Evolutionary conservation across 306 rosid species (phyloP), one percentile per base, ranked within the genome.

Genomic region (cucumber (Cucumis sativus)): DNA sequence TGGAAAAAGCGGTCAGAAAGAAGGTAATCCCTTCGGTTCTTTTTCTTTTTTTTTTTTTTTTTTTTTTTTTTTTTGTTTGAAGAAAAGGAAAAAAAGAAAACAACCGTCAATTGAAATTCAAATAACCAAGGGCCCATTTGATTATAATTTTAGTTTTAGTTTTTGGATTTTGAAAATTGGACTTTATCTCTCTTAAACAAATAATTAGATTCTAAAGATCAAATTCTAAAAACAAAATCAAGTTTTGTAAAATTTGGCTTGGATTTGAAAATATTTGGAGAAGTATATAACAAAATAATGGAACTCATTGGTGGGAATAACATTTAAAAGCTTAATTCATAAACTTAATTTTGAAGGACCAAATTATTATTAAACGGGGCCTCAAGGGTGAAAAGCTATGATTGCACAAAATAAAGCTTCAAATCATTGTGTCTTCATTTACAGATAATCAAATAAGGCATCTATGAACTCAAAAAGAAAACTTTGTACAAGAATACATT

Each of bases 1-100:
- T 40, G 15, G 37, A 70, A 70, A 70, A 47, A 70, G 76, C 58
- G 10, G 75, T 43, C 56, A 69, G 75, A 69, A 41, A 69, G 56
- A 69, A 69, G 12, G 21, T 39, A 13, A 25, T 12, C 76, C 76
- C 12, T 70, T 6, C 6, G 11, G 45, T 45, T 13, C 33, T 43
- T n/a, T 69, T 20, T 12, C 20, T 10, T 33, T 4, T 33, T 33
- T n/a, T 69, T 20, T 12, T 43, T 10, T 33, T 0, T 33, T 33
- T 45, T 12, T 15, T 45, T n/a, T 33, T 33, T 45, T 12, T 63
- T 45, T n/a, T 69, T 40, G 6, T 43, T 10, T 33, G 3, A 2
- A 0, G 5, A 14, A 16, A 20, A 21, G 21, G n/a, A 35, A 13
- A 43, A 69, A 41, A 69, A 45, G 57, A 54, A 69, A 69, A 45